Evolutionary conservation across 371 early-diverging fungal genomes (phyloP).

Genomic region (Cokeromyces recurvatus): DNA sequence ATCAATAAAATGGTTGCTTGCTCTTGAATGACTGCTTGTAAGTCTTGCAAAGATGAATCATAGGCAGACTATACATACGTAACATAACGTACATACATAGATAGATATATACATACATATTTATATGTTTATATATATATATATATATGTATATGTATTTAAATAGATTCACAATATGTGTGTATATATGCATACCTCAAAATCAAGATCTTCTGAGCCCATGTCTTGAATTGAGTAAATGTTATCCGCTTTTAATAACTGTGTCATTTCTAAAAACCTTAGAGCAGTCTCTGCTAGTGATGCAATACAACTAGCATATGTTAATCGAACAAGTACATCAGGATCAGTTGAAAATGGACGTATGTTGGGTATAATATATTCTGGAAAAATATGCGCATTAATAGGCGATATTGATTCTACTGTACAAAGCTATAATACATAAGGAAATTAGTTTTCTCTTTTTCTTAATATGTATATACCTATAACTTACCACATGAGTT

Average conservation of each 20-base stretch:
- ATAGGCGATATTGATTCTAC: slow-evolving; percentile 76
- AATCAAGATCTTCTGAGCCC: slow-evolving; percentile 52
- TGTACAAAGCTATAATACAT: slow-evolving; percentile 64
- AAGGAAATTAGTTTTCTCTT: too few species aligned
- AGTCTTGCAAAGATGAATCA: slow-evolving; percentile 67
- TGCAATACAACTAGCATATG: slow-evolving; percentile 81
- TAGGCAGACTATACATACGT: slow-evolving; percentile 53
- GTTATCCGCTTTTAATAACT: slow-evolving; percentile 60
- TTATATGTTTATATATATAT: too few species aligned
- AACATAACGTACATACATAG: too few species aligned
- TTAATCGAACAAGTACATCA: slow-evolving; percentile 74
- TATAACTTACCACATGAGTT: slow-evolving; percentile 64
- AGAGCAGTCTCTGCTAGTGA: slow-evolving; percentile 75
- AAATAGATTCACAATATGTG: neutral
- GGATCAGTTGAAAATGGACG: slow-evolving; percentile 64
- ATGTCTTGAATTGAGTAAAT: slow-evolving; percentile 48
- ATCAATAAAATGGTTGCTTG: slow-evolving; percentile 64
- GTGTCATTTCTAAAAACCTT: slow-evolving; percentile 68
- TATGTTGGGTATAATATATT: slow-evolving; percentile 81
- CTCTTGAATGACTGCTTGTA: slow-evolving; percentile 73
- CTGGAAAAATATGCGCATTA: slow-evolving; percentile 85
- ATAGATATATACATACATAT: too few species aligned
- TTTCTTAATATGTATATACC: too few species aligned
- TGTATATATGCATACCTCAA: slow-evolving; percentile 41
- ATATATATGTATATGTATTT: too few species aligned